phyloP scores from a whole-genome alignment of 345 rosid genomes.

The Litchi chinensis region DNA sequence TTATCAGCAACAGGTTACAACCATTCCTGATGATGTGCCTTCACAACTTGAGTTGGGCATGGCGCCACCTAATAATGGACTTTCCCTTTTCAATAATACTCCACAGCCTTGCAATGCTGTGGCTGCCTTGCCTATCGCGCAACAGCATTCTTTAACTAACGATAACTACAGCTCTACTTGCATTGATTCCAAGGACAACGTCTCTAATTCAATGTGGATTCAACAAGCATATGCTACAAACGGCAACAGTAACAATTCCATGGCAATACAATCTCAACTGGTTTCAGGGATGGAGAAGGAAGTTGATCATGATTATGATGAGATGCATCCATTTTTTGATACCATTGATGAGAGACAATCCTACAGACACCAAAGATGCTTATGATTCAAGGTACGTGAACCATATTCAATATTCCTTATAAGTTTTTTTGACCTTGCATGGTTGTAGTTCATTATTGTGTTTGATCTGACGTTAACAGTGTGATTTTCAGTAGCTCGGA shows the following conservation, averaged over 20 bases:
- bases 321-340: slow-evolving; percentile 75
- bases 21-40: slow-evolving; percentile 45
- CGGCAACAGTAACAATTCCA: slow-evolving; percentile 27
- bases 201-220: slow-evolving; percentile 42
- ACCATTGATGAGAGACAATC: slow-evolving; percentile 82
- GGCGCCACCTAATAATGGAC: slow-evolving; percentile 59
- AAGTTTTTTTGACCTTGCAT: background rate
- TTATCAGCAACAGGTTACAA: slow-evolving; percentile 37
- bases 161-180: slow-evolving; percentile 39
- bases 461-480: background rate
- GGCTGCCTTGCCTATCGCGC: slow-evolving; percentile 34
- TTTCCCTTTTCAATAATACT: slow-evolving; percentile 35
- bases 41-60: slow-evolving; percentile 77
- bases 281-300: slow-evolving; percentile 46
- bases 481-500: slow-evolving; percentile 54
- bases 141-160: slow-evolving; percentile 48
- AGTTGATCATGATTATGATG: slow-evolving; percentile 64
- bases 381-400: slow-evolving; percentile 53
- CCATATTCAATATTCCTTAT: background rate
- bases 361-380: slow-evolving; percentile 60
- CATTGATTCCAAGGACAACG: slow-evolving; percentile 49
- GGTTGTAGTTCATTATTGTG: background rate
- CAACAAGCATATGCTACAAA: slow-evolving; percentile 38
- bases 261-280: slow-evolving; percentile 54
- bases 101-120: slow-evolving; percentile 26